These are phyloP conservation scores for Penicillium silybi DNA, from an alignment of 495 filamentous ascomycete species.

Conservation along the genomic window DNA sequence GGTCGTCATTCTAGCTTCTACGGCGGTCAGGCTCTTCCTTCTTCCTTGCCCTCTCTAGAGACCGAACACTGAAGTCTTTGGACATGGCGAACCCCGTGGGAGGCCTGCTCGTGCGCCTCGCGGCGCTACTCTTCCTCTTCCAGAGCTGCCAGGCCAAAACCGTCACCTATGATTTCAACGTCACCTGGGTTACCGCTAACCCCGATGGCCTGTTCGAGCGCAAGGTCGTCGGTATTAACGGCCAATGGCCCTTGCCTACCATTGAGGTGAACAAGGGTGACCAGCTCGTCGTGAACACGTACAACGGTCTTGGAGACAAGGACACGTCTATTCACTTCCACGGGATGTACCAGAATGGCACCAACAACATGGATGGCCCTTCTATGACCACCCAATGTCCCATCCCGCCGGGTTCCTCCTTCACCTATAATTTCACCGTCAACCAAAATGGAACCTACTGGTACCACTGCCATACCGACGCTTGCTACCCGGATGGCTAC, in stretches of 20 bases:
- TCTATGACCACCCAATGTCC: conserved; percentile 65
- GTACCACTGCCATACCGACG: conserved; percentile 72
- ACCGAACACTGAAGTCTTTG: neutral
- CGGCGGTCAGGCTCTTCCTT: neutral
- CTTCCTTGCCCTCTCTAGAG: neutral
- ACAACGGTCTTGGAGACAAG: conserved; percentile 70
- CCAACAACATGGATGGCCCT: conserved; percentile 72
- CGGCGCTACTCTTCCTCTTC: conserved; percentile 8
- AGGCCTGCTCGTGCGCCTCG: conserved; percentile 8
- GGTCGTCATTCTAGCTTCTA: neutral
- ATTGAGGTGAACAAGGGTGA: conserved; percentile 71
- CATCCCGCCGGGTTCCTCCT: conserved; percentile 56
- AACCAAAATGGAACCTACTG: conserved; percentile 75
- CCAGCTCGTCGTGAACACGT: conserved; percentile 63
- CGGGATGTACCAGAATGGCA: conserved; percentile 69
- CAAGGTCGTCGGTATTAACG: conserved; percentile 75
- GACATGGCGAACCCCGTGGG: conserved; percentile 13
- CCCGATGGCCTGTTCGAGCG: conserved; percentile 67
- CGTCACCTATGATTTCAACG: conserved; percentile 72
- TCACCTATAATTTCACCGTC: conserved; percentile 78
- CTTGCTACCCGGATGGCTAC: conserved; percentile 74
- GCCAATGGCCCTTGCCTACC: conserved; percentile 68
- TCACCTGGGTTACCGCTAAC: conserved; percentile 76
- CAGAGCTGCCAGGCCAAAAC: conserved; percentile 47
- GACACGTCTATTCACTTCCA: conserved; percentile 74